Conservation (phyloP, 805 yeast species). For the Ogataea populi-albae region DNA sequence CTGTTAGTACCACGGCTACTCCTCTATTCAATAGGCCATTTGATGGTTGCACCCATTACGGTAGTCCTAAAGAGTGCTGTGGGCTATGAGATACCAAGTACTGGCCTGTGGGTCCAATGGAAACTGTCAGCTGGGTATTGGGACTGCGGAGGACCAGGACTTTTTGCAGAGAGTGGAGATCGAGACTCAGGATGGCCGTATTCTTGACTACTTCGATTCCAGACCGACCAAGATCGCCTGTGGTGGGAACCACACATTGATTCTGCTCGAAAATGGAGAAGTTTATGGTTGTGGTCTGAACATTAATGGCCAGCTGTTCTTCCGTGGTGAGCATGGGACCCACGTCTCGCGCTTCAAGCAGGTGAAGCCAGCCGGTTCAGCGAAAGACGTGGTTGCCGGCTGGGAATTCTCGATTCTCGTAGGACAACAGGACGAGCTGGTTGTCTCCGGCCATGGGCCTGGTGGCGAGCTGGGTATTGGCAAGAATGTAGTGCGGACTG, state of each 20-base stretch:
- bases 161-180: slow-evolving; percentile 22
- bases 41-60: no score
- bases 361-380: slow-evolving; percentile 19
- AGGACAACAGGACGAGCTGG: slow-evolving; percentile 38
- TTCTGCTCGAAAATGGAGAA: slow-evolving; percentile 52
- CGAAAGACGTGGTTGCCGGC: slow-evolving; percentile 63
- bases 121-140: slow-evolving; percentile 65
- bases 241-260: slow-evolving; percentile 86
- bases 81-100: slow-evolving; percentile 24
- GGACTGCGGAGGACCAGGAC: slow-evolving; percentile 48
- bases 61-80: no score
- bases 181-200: slow-evolving; percentile 1
- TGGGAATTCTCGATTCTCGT: slow-evolving; percentile 73
- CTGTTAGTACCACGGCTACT: no score
- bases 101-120: slow-evolving; percentile 86
- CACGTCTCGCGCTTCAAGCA: slow-evolving; percentile 6
- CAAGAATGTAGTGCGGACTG: background rate
- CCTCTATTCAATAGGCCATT: no score
- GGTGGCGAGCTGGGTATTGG: slow-evolving; percentile 76
- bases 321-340: slow-evolving; percentile 5
- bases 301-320: slow-evolving; percentile 19
- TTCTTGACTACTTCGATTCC: background rate
- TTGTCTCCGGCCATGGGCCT: slow-evolving; percentile 58
- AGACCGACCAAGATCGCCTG: slow-evolving; percentile 51
- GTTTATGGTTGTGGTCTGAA: slow-evolving; percentile 53